These are phyloP conservation scores for Coemansia umbellata DNA, from an alignment of 192 early-diverging fungal species.

Conservation along the genomic window DNA sequence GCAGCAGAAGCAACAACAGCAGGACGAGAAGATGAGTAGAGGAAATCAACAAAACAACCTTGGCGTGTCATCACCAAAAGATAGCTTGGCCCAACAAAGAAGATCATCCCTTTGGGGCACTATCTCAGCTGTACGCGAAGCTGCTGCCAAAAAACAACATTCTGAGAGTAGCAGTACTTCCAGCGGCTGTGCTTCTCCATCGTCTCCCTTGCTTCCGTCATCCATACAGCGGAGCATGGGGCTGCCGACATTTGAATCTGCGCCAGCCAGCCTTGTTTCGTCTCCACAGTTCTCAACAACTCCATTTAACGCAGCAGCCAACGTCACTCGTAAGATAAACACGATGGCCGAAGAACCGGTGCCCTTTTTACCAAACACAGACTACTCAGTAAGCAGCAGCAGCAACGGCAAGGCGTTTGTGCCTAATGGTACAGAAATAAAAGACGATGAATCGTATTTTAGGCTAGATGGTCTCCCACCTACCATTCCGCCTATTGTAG, in stretches of 20 bases:
- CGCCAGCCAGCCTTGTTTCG: constrained; percentile 37
- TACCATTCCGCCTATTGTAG: constrained; percentile 18
- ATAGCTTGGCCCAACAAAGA: neutral
- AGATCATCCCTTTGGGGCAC: constrained; percentile 25
- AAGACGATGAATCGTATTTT: neutral
- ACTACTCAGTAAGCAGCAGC: neutral
- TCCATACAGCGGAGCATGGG: neutral
- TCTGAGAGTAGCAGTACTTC: neutral
- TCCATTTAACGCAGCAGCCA: neutral
- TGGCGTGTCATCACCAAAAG: too few species aligned
- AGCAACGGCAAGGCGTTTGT: neutral
- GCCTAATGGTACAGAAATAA: neutral
- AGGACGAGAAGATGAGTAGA: too few species aligned
- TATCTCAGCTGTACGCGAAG: constrained; percentile 24
- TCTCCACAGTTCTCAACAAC: constrained; percentile 36
- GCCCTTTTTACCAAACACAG: neutral
- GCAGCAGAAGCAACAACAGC: neutral
- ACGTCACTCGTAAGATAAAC: neutral
- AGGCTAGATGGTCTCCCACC: neutral
- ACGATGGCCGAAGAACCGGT: neutral
- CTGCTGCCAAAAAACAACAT: constrained; percentile 3
- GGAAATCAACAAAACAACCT: too few species aligned
- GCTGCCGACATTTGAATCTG: constrained; percentile 35
- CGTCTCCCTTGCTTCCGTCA: constrained; percentile 8
- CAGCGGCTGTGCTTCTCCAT: constrained; percentile 2